Percentiles rank a stretch among this genome's conserved stretches.
Conservation (phyloP, 2,329 filamentous ascomycete species). For the Macroventuria anomochaeta region DNA sequence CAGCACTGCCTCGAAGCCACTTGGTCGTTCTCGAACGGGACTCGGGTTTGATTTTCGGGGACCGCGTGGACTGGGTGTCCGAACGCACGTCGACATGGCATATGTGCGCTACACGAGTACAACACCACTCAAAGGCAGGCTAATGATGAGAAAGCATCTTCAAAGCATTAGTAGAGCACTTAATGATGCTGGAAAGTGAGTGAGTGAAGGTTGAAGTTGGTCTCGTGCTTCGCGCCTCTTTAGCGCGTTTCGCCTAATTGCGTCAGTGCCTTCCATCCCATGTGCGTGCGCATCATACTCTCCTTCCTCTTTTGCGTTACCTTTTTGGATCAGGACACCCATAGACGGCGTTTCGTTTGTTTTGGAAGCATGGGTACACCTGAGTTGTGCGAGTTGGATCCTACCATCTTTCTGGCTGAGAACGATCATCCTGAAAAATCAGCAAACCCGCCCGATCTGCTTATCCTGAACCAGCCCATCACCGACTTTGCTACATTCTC, state of each 20-base stretch:
- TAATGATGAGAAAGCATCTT: background rate
- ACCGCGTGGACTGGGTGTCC: slow-evolving; percentile 1
- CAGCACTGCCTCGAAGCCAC: slow-evolving; percentile 10
- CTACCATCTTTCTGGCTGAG: slow-evolving; percentile 38
- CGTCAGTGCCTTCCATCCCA: background rate
- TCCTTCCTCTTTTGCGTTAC: slow-evolving; percentile 1
- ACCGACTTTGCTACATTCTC: slow-evolving; percentile 58
- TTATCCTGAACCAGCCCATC: slow-evolving; percentile 55
- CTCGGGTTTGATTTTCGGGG: slow-evolving; percentile 14
- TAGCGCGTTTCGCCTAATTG: slow-evolving; percentile 17
- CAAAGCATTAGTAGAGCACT: background rate
- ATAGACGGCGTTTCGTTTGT: background rate
- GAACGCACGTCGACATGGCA: background rate
- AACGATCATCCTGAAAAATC: slow-evolving; percentile 24
- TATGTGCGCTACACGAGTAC: background rate
- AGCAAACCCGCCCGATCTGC: slow-evolving; percentile 42
- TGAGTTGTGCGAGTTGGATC: slow-evolving; percentile 26
- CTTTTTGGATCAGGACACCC: background rate
- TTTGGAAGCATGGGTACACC: slow-evolving; percentile 21
- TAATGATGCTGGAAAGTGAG: background rate
- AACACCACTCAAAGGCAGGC: background rate
- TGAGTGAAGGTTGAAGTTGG: background rate
- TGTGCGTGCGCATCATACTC: background rate
- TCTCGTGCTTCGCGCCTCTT: background rate
- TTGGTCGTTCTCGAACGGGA: slow-evolving; percentile 4